Percentiles rank a stretch among this genome's conserved stretches.
These are phyloP conservation scores for slime mould (Dictyostelium discoideum) DNA, from an alignment of 78 protist genomes.

Conservation along the genomic window dicty_2.7 NC_007091.3:4600001-4600500, in stretches of 20 bases:
- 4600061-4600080: slow-evolving; percentile 22
- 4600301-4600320: not conserved
- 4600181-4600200: not conserved
- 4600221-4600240: not conserved
- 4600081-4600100: slow-evolving; percentile 20
- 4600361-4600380: slow-evolving; percentile 62
- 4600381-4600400: not conserved
- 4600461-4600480: not conserved
- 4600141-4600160: slow-evolving; percentile 28
- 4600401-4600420: not conserved
- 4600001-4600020: not conserved
- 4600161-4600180: slow-evolving; percentile 39
- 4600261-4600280: not conserved
- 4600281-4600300: slow-evolving; percentile 2
- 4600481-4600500: too few relatives aligned
- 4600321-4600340: slow-evolving; percentile 47
- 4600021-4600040: not conserved
- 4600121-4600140: slow-evolving; percentile 45
- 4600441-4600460: not conserved
- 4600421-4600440: not conserved
- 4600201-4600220: not conserved
- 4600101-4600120: slow-evolving; percentile 15
- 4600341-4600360: slow-evolving; percentile 55
- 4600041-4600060: not conserved
- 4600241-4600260: not conserved